A percentile compares a stretch with the other conserved stretches of the same genome.
Conservation (phyloP, 768 basidiomycete genomes). For the Lactarius sanguifluus region DNA sequence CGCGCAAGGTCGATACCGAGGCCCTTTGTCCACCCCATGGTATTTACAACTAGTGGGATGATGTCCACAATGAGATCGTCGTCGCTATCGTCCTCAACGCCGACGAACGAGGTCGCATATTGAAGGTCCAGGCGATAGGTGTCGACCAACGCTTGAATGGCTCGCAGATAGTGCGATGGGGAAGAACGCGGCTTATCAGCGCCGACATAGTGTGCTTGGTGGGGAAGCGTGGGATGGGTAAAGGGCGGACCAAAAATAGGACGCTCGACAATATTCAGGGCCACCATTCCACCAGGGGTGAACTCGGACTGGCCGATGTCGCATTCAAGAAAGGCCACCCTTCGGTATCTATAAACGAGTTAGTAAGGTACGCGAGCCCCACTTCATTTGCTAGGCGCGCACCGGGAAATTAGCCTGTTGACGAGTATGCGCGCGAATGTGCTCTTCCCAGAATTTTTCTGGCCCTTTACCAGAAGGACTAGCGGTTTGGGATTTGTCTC, state of each 20-base stretch:
- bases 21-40: slow-evolving; percentile 96
- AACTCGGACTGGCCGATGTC: slow-evolving; percentile 96
- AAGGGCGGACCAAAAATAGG: slow-evolving; percentile 85
- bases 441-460: slow-evolving; percentile 89
- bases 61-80: slow-evolving; percentile 49
- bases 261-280: slow-evolving; percentile 66
- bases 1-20: slow-evolving; percentile 78
- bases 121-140: slow-evolving; percentile 70
- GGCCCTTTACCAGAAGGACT: slow-evolving; percentile 67
- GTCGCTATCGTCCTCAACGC: slow-evolving; percentile 32
- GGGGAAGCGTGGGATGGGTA: slow-evolving; percentile 73
- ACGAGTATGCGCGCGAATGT: slow-evolving; percentile 75
- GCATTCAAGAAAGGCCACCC: slow-evolving; percentile 90
- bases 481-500: not conserved
- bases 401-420: slow-evolving; percentile 67
- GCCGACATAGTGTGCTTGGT: slow-evolving; percentile 80
- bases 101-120: slow-evolving; percentile 38
- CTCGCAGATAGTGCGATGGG: slow-evolving; percentile 72
- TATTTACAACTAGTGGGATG: slow-evolving; percentile 89
- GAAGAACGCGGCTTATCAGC: slow-evolving; percentile 72
- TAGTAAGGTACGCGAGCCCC: not conserved
- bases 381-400: slow-evolving; percentile 29
- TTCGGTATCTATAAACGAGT: slow-evolving; percentile 52
- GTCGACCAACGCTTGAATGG: slow-evolving; percentile 65
- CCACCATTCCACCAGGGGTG: slow-evolving; percentile 80